Evolutionary conservation across 192 early-diverging fungal genomes (phyloP), one percentile per base, ranked within the genome.

Genomic region (Podochytrium sp.): DNA sequence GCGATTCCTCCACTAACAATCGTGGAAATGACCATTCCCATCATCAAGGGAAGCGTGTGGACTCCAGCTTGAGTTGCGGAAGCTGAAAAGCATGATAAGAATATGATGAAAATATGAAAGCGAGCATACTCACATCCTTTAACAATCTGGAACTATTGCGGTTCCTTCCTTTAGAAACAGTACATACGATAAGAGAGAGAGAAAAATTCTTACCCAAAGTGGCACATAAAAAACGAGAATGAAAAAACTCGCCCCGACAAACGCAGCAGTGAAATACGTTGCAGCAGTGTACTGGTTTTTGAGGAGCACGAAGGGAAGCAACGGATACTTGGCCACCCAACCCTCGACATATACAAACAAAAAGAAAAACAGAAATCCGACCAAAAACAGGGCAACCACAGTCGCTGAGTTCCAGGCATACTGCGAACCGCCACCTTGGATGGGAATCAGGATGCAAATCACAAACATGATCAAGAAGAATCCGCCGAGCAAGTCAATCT

Each of bases 141-240:
- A n/a, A 92, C 91, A 33, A 95, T 85, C 76, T 94, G 88, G 77
- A 93, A 93, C 79, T 88, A 96, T 14, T 78, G 29, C 1, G 69
- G 73, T 49, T n/a, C 12, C 47, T n/a, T 57, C n/a, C n/a, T n/a
- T n/a, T n/a, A n/a, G n/a, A n/a, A n/a, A n/a, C n/a, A 6, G 60
- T 39, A 18, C 32, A 42, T 27, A 61, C 27, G 47, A 92, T n/a
- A n/a, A n/a, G 53, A 10, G 61, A 50, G 47, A 79, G 63, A 87
- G 81, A n/a, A 92, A 90, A 29, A 95, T 85, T 76, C 93, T 87
- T 76, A 93, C 93, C 79, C 89, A 96, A 10, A 80, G 38, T 2
- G 70, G 74, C 32, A 41, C 23, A 57, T 73, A 77, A 65, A 70
- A 80, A 14, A 80, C 64, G 3, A 73, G 62, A 42, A 65, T 56